Percentiles rank a stretch among this genome's conserved stretches.
Evolutionary conservation across 345 rosid genomes (phyloP).

Genomic region (Populus simonii): DNA sequence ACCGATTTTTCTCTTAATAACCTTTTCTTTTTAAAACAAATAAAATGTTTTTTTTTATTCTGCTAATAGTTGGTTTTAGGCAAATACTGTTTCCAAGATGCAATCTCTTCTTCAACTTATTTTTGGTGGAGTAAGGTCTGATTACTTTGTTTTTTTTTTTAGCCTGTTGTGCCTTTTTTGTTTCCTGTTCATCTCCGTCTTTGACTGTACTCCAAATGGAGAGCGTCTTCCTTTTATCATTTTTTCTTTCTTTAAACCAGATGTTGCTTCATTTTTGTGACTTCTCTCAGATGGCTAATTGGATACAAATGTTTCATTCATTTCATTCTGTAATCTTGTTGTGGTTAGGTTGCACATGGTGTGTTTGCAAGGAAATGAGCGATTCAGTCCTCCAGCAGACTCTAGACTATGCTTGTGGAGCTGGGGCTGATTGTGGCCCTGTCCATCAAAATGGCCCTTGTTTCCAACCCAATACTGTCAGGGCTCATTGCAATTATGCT

Average conservation of each 20-base stretch:
- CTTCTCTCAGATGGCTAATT: too few relatives aligned
- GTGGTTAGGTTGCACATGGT: slow-evolving; percentile 62
- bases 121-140: neutral
- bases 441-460: slow-evolving; percentile 55
- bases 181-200: neutral
- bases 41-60: neutral
- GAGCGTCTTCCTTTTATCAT: too few relatives aligned
- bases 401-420: slow-evolving; percentile 90
- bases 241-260: too few relatives aligned
- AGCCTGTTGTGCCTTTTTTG: neutral
- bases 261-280: neutral
- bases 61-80: neutral
- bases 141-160: neutral
- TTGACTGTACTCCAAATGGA: too few relatives aligned
- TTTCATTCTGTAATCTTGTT: neutral
- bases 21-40: neutral
- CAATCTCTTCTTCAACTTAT: neutral
- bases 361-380: slow-evolving; percentile 68
- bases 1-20: neutral
- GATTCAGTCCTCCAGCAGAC: slow-evolving; percentile 65
- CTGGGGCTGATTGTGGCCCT: slow-evolving; percentile 90
- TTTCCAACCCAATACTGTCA: slow-evolving; percentile 69
- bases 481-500: slow-evolving; percentile 77
- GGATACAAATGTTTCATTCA: neutral
- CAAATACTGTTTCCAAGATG: neutral